These are phyloP conservation scores for Luffa aegyptiaca DNA, from an alignment of 306 rosid genomes.

Conservation along the genomic window DNA sequence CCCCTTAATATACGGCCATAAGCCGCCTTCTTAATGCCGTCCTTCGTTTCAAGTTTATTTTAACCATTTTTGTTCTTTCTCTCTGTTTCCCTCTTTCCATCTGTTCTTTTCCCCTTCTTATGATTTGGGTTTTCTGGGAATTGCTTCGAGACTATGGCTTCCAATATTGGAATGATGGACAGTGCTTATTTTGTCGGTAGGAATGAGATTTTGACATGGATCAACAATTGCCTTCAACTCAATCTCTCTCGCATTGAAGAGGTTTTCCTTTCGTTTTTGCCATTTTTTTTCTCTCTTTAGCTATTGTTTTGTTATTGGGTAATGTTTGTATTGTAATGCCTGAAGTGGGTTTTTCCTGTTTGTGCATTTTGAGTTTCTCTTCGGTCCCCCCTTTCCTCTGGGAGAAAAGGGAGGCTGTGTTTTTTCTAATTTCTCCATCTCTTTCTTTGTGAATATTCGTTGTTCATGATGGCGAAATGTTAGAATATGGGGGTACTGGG, in stretches of 20 bases:
- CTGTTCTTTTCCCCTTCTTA: neutral
- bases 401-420: neutral
- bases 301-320: neutral
- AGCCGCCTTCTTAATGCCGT: constrained; percentile 8
- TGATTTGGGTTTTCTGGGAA: constrained; percentile 14
- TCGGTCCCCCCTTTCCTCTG: neutral
- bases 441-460: neutral
- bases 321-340: neutral
- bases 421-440: neutral
- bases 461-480: neutral
- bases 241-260: constrained; percentile 87
- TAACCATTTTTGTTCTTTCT: neutral
- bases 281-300: neutral
- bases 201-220: constrained; percentile 89
- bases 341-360: neutral
- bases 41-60: neutral
- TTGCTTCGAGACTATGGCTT: constrained; percentile 44
- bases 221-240: constrained; percentile 79
- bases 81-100: neutral
- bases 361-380: neutral
- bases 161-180: constrained; percentile 90
- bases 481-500: neutral
- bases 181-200: constrained; percentile 91
- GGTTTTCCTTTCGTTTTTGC: constrained; percentile 21
- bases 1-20: constrained; percentile 4